These are phyloP conservation scores for Pleurotus eryngii DNA, from an alignment of 768 basidiomycete genomes.

Conservation along the genomic window DNA sequence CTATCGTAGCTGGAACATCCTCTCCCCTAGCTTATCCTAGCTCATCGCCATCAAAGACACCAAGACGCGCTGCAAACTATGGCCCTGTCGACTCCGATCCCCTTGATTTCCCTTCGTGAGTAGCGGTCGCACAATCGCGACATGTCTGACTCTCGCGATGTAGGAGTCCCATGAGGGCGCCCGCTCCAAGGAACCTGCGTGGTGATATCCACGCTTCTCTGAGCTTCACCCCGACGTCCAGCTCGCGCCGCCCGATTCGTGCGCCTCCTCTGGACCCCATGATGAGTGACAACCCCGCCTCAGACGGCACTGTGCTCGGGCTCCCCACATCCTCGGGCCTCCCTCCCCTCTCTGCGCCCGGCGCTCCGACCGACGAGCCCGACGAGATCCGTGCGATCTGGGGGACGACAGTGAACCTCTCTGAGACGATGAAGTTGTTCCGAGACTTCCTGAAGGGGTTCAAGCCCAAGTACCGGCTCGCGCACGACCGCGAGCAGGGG, in stretches of 20 bases:
- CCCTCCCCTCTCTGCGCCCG: constrained; percentile 56
- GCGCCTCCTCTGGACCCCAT: constrained; percentile 17
- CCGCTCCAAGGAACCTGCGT: constrained; percentile 71
- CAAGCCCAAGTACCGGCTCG: constrained; percentile 84
- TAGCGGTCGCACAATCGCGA: constrained; percentile 1
- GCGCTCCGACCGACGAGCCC: constrained; percentile 63
- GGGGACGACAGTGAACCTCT: constrained; percentile 94
- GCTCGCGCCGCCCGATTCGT: constrained; percentile 37
- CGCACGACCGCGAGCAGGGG: constrained; percentile 65
- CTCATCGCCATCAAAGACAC: constrained; percentile 54
- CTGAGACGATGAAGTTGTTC: constrained; percentile 89
- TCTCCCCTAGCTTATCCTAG: constrained; percentile 65
- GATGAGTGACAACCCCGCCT: constrained; percentile 44
- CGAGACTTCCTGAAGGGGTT: constrained; percentile 87
- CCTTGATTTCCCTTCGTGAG: constrained; percentile 68
- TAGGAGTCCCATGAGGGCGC: constrained; percentile 49
- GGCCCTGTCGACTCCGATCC: constrained; percentile 57
- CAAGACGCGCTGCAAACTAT: constrained; percentile 31
- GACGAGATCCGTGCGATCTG: constrained; percentile 92
- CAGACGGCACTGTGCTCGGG: constrained; percentile 57
- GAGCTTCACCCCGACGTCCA: constrained; percentile 47
- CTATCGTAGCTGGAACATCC: constrained; percentile 46
- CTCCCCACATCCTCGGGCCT: constrained; percentile 53
- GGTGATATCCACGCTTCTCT: constrained; percentile 91
- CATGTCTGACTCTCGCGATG: background rate